Percentiles rank a stretch among this genome's conserved stretches.
Conservation (phyloP, 768 basidiomycete species). For the Leccinum uliginosum region DNA sequence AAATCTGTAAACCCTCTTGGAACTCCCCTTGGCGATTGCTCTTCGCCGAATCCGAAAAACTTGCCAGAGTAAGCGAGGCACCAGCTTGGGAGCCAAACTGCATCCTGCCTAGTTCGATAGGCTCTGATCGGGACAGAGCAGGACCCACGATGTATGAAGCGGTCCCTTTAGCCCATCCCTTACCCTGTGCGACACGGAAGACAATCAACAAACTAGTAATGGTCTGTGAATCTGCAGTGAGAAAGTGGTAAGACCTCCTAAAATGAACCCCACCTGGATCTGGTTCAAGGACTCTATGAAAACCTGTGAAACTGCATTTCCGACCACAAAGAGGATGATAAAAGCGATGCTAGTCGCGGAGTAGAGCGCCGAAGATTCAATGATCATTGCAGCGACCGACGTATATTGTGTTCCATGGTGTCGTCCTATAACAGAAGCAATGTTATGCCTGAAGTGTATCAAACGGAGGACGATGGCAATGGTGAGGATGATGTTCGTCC, state of each 20-base stretch:
- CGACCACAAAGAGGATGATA: not conserved
- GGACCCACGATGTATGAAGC: not conserved
- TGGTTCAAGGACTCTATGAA: not conserved
- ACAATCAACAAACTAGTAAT: not conserved
- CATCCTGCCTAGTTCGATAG: not conserved
- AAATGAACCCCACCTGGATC: not conserved
- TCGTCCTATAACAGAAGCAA: not conserved
- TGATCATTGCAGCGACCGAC: not conserved
- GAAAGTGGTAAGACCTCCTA: too few species aligned
- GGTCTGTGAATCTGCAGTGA: not conserved
- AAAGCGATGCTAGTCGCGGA: not conserved
- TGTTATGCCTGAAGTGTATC: not conserved
- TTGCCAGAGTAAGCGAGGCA: not conserved
- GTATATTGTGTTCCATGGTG: not conserved
- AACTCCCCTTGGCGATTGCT: not conserved
- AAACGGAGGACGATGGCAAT: not conserved
- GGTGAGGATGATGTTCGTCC: not conserved
- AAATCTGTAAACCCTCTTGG: not conserved
- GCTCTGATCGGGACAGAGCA: not conserved
- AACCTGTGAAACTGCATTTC: not conserved
- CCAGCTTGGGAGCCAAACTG: not conserved
- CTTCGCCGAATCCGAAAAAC: not conserved
- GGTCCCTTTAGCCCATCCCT: not conserved
- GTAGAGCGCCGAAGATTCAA: not conserved
- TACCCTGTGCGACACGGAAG: not conserved